A percentile compares a stretch with the other conserved stretches of the same genome.
Evolutionary conservation across 129 eudicot species (phyloP).

Genomic region (Pittosporum tobira): DNA sequence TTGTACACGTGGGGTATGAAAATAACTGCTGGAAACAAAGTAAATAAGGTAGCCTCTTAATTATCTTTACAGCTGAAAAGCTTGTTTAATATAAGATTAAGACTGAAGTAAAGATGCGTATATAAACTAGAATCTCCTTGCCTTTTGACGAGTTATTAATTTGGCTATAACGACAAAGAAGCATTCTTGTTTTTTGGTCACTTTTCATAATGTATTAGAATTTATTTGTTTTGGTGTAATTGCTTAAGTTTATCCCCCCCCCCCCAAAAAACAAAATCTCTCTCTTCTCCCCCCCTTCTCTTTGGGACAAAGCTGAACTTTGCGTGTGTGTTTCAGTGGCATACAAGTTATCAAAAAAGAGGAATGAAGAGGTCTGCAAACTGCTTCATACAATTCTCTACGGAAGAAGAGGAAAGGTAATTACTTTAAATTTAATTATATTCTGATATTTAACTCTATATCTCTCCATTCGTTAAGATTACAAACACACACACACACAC

Average conservation of each 20-base stretch:
- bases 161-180: too few relatives aligned
- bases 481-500: too few relatives aligned
- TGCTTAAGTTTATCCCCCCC: background rate
- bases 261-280: background rate
- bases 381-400: constrained; percentile 72
- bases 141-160: too few relatives aligned
- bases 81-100: too few relatives aligned
- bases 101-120: too few relatives aligned
- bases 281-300: constrained; percentile 5
- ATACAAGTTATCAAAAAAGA: constrained; percentile 75
- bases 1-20: too few relatives aligned
- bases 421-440: constrained; percentile 5
- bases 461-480: too few relatives aligned
- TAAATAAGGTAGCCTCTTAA: too few relatives aligned
- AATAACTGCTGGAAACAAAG: too few relatives aligned
- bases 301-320: background rate
- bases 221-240: background rate
- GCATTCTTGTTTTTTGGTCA: too few relatives aligned
- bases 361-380: constrained; percentile 70
- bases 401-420: constrained; percentile 98
- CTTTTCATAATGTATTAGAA: background rate
- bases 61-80: too few relatives aligned
- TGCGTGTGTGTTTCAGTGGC: constrained; percentile 55
- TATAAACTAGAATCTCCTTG: too few relatives aligned
- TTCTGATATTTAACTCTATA: background rate